Percentiles rank a stretch among this genome's conserved stretches.
phyloP scores from a whole-genome alignment of 139 green algal genomes.

The Ostreobium quekettii region DNA sequence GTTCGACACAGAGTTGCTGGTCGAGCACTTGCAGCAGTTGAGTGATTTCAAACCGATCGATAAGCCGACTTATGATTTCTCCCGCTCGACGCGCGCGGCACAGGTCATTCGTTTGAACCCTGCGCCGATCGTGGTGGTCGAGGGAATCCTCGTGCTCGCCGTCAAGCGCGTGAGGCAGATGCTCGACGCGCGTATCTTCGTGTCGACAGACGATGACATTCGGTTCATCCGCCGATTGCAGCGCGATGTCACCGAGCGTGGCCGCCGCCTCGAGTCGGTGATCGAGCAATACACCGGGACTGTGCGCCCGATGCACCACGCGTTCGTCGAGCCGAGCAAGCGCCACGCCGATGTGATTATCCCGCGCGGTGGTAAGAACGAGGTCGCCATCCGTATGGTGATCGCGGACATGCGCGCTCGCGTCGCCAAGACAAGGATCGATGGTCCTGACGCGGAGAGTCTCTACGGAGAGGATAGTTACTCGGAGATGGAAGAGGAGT shows the following conservation, averaged over 20 bases:
- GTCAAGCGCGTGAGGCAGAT: conserved; percentile 62
- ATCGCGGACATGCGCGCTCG: too few species aligned
- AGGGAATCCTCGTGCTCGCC: conserved; percentile 92
- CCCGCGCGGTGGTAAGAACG: too few species aligned
- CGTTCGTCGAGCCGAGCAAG: conserved; percentile 74
- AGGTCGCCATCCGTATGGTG: too few species aligned
- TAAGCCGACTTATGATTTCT: conserved; percentile 93
- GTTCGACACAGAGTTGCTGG: not conserved
- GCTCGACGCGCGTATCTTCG: conserved; percentile 90
- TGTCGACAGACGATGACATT: conserved; percentile 86
- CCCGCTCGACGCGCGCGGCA: conserved; percentile 54
- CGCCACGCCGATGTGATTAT: conserved; percentile 91
- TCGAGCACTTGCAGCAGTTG: conserved; percentile 25
- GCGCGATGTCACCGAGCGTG: conserved; percentile 76
- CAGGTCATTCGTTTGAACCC: conserved; percentile 56
- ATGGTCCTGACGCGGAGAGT: too few species aligned
- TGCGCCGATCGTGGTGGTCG: conserved; percentile 91
- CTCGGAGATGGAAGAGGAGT: too few species aligned
- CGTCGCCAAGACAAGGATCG: too few species aligned
- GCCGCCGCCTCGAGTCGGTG: conserved; percentile 73
- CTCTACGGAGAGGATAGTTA: too few species aligned
- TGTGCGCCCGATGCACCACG: conserved; percentile 92
- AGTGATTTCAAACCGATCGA: conserved; percentile 61
- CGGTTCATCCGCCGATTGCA: conserved; percentile 87
- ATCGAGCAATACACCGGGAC: conserved; percentile 91